These are phyloP conservation scores for Entamoeba dispar DNA, from an alignment of 208 protist species.

Conservation along the genomic window DNA sequence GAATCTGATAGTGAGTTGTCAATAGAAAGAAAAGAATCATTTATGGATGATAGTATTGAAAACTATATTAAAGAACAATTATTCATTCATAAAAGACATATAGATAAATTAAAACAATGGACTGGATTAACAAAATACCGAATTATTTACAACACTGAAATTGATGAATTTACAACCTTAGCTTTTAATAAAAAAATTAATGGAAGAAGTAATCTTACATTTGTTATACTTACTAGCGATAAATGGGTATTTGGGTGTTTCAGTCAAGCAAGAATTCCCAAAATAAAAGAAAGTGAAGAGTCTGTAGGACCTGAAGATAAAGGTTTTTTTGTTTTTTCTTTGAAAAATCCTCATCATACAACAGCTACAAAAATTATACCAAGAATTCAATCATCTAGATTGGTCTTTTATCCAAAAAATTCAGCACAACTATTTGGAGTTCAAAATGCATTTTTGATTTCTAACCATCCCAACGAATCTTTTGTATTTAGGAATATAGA, in stretches of 20 bases:
- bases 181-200: neutral
- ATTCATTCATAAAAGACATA: neutral
- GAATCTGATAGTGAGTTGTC: neutral
- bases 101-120: neutral
- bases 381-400: neutral
- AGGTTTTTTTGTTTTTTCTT: neutral
- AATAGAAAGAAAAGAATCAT: neutral
- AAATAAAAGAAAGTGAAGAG: neutral
- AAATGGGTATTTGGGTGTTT: neutral
- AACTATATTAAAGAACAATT: neutral
- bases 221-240: neutral
- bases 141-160: neutral
- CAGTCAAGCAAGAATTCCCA: neutral
- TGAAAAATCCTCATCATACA: neutral
- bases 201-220: neutral
- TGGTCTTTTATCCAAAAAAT: neutral
- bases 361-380: neutral
- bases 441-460: neutral
- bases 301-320: neutral
- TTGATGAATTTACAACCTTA: neutral
- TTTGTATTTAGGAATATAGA: neutral
- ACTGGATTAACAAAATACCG: neutral
- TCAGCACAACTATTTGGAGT: neutral
- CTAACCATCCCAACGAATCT: neutral
- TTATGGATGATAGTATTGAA: neutral